Evolutionary conservation across 768 basidiomycete genomes (phyloP), one percentile per base, ranked within the genome.

Genomic region (Phanerochaete carnosa): DNA sequence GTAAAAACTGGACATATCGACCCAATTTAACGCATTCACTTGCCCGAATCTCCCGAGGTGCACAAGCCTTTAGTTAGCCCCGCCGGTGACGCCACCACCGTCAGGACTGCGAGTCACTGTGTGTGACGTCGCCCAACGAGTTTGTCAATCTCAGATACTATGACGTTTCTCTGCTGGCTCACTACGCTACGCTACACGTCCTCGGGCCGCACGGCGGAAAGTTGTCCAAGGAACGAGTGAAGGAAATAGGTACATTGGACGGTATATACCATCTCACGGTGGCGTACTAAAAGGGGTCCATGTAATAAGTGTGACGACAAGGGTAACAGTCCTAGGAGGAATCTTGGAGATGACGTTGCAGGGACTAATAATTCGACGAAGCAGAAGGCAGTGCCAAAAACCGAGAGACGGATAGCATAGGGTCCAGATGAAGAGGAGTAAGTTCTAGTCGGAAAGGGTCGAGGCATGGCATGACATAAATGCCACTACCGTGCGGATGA

Each of bases 1-100:
- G 19, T 9, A 4, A 8, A 43, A 43, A n/a, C n/a, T n/a, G n/a
- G 39, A 43, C 39, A 39, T 55, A n/a, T 30, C 53, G 26, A 25
- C 51, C 49, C 47, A 57, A 57, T 57, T 51, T 52, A 54, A 53
- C 35, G 51, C 22, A 47, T 28, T 47, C 32, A 16, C 47, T 33
- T n/a, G n/a, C n/a, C n/a, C n/a, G n/a, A n/a, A n/a, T n/a, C n/a
- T n/a, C n/a, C n/a, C n/a, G n/a, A n/a, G n/a, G n/a, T n/a, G n/a
- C n/a, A n/a, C n/a, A n/a, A n/a, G n/a, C n/a, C n/a, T n/a, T n/a
- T n/a, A n/a, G n/a, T n/a, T n/a, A n/a, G n/a, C n/a, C n/a, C n/a
- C n/a, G n/a, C n/a, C n/a, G n/a, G n/a, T n/a, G n/a, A n/a, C n/a
- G n/a, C n/a, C n/a, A n/a, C n/a, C n/a, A n/a, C n/a, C n/a, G n/a